A percentile compares a stretch with the other conserved stretches of the same genome.
Conservation (phyloP, 495 filamentous ascomycete genomes). For the Aspergillus ostianus region DNA sequence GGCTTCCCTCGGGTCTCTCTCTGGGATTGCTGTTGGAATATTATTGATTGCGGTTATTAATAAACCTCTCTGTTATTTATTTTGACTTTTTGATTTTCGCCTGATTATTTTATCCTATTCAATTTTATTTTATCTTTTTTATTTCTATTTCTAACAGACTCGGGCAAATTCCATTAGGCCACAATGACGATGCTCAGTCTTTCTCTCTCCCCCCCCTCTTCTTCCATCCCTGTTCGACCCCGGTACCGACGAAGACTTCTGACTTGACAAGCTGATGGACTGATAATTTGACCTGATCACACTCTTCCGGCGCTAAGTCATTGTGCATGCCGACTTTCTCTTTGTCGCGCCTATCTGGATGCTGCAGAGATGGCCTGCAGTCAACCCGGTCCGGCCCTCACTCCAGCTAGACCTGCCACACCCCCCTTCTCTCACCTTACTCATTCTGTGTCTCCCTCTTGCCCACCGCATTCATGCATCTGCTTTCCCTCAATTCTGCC, state of each 20-base stretch:
- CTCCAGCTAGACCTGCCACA: constrained; percentile 26
- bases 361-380: constrained; percentile 34
- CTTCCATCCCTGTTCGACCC: not conserved
- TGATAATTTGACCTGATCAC: constrained; percentile 25
- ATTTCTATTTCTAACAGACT: constrained; percentile 1
- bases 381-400: constrained; percentile 31
- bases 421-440: constrained; percentile 12
- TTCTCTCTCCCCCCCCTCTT: not conserved
- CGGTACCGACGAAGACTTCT: not conserved
- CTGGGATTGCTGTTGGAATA: not conserved
- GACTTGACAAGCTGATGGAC: constrained; percentile 2
- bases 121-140: not conserved
- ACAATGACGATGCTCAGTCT: constrained; percentile 8
- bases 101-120: not conserved
- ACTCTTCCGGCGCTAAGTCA: constrained; percentile 36
- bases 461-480: constrained; percentile 30
- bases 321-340: constrained; percentile 20
- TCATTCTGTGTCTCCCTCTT: constrained; percentile 12
- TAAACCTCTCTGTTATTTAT: not conserved
- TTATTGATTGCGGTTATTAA: not conserved
- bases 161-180: constrained; percentile 15
- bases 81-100: not conserved
- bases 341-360: constrained; percentile 25
- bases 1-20: not conserved
- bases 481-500: constrained; percentile 35